A percentile compares a stretch with the other conserved stretches of the same genome.
phyloP scores from a whole-genome alignment of 345 rosid species.

The Excoecaria agallocha region DNA sequence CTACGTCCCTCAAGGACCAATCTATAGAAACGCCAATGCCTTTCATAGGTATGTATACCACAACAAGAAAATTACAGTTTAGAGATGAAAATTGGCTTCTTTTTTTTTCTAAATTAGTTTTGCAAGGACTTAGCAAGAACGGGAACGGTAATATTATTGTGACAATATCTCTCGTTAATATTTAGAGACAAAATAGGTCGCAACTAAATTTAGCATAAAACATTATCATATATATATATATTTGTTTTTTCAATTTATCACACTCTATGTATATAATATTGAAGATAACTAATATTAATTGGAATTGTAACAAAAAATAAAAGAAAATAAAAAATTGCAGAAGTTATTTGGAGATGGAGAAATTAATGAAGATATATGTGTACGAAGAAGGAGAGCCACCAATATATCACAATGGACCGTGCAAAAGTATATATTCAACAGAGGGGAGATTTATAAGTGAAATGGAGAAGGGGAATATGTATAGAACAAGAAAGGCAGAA shows the following conservation, averaged over 20 bases:
- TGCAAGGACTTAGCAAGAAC: too few relatives aligned
- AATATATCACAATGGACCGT: constrained; percentile 36
- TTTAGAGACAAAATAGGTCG: too few relatives aligned
- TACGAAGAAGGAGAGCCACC: constrained; percentile 44
- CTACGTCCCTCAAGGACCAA: constrained; percentile 38
- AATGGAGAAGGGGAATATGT: constrained; percentile 36
- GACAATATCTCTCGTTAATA: too few relatives aligned
- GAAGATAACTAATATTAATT: too few relatives aligned
- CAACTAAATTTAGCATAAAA: too few relatives aligned
- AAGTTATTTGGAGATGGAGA: constrained; percentile 49
- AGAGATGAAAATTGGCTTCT: too few relatives aligned
- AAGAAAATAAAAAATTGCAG: constrained; percentile 2
- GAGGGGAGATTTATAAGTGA: constrained; percentile 41
- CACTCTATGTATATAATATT: too few relatives aligned
- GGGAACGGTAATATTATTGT: too few relatives aligned
- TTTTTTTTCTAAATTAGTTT: too few relatives aligned
- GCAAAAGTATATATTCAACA: constrained; percentile 37
- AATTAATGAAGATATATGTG: constrained; percentile 33
- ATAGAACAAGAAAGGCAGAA: constrained; percentile 45
- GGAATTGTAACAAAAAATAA: background rate
- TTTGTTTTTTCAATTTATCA: too few relatives aligned
- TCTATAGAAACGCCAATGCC: constrained; percentile 42
- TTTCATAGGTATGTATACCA: constrained; percentile 26
- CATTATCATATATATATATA: too few relatives aligned
- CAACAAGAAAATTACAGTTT: too few relatives aligned